These are phyloP conservation scores for Aciculosporium take DNA, from an alignment of 2,329 filamentous ascomycete genomes.

Conservation along the genomic window DNA sequence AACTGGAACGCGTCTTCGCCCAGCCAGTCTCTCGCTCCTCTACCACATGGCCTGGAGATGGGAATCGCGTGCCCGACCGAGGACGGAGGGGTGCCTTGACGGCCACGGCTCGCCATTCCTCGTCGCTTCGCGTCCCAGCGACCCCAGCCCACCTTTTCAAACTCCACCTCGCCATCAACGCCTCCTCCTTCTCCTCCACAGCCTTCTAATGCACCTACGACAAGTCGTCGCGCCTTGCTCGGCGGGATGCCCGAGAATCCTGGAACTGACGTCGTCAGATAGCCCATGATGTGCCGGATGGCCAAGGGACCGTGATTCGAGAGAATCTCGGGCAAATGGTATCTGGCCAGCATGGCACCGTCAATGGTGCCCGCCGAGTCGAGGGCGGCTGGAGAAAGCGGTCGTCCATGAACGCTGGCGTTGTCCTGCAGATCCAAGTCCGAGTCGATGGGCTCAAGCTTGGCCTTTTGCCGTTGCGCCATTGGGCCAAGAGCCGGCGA, in stretches of 20 bases:
- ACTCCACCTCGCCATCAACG: conserved; percentile 58
- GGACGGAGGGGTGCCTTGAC: conserved; percentile 25
- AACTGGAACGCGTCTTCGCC: conserved; percentile 60
- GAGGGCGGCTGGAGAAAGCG: conserved; percentile 33
- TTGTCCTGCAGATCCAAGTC: conserved; percentile 72
- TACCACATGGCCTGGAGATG: conserved; percentile 32
- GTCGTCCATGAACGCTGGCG: conserved; percentile 16
- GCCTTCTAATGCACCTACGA: conserved; percentile 83
- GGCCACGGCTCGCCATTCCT: conserved; percentile 42
- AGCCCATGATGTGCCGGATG: conserved; percentile 90
- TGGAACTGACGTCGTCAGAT: conserved; percentile 82
- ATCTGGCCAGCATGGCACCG: conserved; percentile 68
- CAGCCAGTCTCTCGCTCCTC: conserved; percentile 42
- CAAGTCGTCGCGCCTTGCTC: conserved; percentile 76
- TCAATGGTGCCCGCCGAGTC: conserved; percentile 77
- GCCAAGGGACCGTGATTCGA: conserved; percentile 80
- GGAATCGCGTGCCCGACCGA: conserved; percentile 39
- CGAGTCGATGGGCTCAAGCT: conserved; percentile 58
- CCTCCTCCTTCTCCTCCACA: conserved; percentile 51
- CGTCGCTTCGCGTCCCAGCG: conserved; percentile 77
- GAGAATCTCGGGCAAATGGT: conserved; percentile 82
- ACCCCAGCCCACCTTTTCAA: conserved; percentile 95
- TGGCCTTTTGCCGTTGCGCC: conserved; percentile 46
- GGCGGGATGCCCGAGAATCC: conserved; percentile 83
- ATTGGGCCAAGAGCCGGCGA: conserved; percentile 77